phyloP scores from a whole-genome alignment of 306 rosid species.

The Hippophae rhamnoides region DNA sequence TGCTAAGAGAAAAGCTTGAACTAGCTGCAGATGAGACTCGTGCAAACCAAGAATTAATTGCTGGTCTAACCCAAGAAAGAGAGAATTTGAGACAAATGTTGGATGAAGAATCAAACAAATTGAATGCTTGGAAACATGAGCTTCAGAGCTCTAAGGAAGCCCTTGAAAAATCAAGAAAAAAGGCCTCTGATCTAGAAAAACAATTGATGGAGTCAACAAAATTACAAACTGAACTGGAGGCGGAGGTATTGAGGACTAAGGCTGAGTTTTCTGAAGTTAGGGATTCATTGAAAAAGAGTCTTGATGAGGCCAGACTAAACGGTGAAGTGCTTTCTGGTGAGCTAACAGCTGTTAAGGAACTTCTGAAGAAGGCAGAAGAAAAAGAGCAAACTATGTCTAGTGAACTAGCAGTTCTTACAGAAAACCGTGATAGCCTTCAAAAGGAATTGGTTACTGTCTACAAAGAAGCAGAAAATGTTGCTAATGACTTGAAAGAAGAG shows the following conservation, averaged over 20 bases:
- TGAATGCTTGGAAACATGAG: constrained; percentile 41
- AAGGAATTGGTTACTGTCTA: constrained; percentile 46
- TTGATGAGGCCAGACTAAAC: constrained; percentile 40
- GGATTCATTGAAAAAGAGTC: constrained; percentile 40
- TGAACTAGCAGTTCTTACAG: constrained; percentile 37
- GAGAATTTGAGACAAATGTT: constrained; percentile 39
- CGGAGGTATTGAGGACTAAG: constrained; percentile 44
- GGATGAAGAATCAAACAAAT: constrained; percentile 34
- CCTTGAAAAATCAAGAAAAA: constrained; percentile 53
- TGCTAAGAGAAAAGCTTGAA: constrained; percentile 48
- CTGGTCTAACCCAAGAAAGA: constrained; percentile 51
- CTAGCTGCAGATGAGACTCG: constrained; percentile 28
- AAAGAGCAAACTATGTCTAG: constrained; percentile 39
- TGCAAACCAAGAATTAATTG: constrained; percentile 27
- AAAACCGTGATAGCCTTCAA: constrained; percentile 48
- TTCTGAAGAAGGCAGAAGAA: constrained; percentile 34
- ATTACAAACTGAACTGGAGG: constrained; percentile 35
- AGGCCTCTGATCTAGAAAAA: constrained; percentile 42
- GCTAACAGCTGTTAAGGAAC: constrained; percentile 43
- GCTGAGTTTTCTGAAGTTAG: constrained; percentile 53
- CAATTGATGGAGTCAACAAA: constrained; percentile 34
- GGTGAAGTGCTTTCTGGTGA: constrained; percentile 40
- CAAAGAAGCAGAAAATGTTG: constrained; percentile 53
- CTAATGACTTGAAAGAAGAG: constrained; percentile 50
- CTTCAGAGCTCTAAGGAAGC: constrained; percentile 35